A percentile compares a stretch with the other conserved stretches of the same genome.
phyloP scores from a whole-genome alignment of 2,329 filamentous ascomycete species.

The Aspergillus luchuensis region DNA sequence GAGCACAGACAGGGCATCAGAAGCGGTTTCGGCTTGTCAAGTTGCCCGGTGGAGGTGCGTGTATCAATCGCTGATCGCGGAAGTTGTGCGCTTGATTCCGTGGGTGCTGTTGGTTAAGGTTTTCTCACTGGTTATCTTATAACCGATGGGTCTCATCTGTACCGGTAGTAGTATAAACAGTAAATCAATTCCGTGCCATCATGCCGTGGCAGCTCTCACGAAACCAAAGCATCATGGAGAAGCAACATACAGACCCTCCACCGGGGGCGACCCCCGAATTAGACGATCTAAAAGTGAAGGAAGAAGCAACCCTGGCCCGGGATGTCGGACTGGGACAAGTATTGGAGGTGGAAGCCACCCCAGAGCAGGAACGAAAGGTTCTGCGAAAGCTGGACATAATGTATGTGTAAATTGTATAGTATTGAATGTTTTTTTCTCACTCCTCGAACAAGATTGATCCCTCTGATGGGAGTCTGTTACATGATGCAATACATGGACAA shows the following conservation, averaged over 20 bases:
- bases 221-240: slow-evolving; percentile 22
- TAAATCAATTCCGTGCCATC: not conserved
- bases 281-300: slow-evolving; percentile 21
- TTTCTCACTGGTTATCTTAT: not conserved
- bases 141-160: not conserved
- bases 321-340: slow-evolving; percentile 33
- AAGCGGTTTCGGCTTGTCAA: not conserved
- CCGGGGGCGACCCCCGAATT: slow-evolving; percentile 13
- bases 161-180: not conserved
- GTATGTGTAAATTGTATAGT: slow-evolving; percentile 12
- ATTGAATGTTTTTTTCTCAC: not conserved
- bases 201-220: not conserved
- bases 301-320: slow-evolving; percentile 16
- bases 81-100: not conserved
- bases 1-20: not conserved
- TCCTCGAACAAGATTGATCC: slow-evolving; percentile 24
- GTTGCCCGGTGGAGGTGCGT: not conserved
- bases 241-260: slow-evolving; percentile 12
- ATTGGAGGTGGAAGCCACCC: slow-evolving; percentile 25
- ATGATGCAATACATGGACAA: slow-evolving; percentile 37
- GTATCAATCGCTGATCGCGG: not conserved
- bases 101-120: not conserved
- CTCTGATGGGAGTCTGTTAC: slow-evolving; percentile 33
- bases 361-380: slow-evolving; percentile 29
- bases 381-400: slow-evolving; percentile 31